A percentile compares a stretch with the other conserved stretches of the same genome.
phyloP scores from a whole-genome alignment of 1,284 basidiomycete genomes.

The Lignosus rhinocerotis region DNA sequence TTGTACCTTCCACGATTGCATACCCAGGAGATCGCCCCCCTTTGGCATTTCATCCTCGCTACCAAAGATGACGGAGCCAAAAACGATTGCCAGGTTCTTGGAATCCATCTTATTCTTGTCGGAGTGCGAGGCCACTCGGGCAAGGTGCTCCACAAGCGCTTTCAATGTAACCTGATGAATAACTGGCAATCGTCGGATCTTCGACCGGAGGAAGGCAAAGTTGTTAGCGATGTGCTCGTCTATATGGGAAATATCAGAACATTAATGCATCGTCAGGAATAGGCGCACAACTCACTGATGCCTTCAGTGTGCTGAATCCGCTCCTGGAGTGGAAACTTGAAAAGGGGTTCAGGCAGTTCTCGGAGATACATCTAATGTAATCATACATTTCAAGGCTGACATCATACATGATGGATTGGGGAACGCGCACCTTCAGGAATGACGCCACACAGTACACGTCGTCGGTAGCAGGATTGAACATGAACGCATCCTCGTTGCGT shows the following conservation, averaged over 20 bases:
- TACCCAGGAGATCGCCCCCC: conserved; percentile 69
- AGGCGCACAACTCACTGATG: conserved; percentile 48
- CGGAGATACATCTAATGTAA: conserved; percentile 75
- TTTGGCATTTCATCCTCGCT: conserved; percentile 83
- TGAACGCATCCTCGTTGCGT: conserved; percentile 83
- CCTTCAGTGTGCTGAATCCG: conserved; percentile 82
- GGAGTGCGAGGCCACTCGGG: conserved; percentile 68
- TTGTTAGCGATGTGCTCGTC: conserved; percentile 72
- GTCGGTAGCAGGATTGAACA: conserved; percentile 74
- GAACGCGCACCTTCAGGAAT: conserved; percentile 75
- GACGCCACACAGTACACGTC: conserved; percentile 91
- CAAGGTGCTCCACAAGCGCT: conserved; percentile 86
- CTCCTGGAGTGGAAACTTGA: conserved; percentile 82
- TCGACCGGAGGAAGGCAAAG: conserved; percentile 74
- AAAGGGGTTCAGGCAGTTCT: conserved; percentile 92
- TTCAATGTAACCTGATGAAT: conserved; percentile 91
- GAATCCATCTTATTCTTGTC: conserved; percentile 94
- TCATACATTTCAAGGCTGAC: background rate
- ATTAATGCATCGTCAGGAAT: no score
- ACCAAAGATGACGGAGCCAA: conserved; percentile 81
- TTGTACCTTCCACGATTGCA: conserved; percentile 71
- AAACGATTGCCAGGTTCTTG: conserved; percentile 86
- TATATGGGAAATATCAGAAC: conserved; percentile 29
- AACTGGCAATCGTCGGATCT: conserved; percentile 80
- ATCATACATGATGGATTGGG: background rate